A percentile compares a stretch with the other conserved stretches of the same genome.
These are phyloP conservation scores for Talaromyces nanjingensis DNA, from an alignment of 495 filamentous ascomycete species.

Conservation along the genomic window DNA sequence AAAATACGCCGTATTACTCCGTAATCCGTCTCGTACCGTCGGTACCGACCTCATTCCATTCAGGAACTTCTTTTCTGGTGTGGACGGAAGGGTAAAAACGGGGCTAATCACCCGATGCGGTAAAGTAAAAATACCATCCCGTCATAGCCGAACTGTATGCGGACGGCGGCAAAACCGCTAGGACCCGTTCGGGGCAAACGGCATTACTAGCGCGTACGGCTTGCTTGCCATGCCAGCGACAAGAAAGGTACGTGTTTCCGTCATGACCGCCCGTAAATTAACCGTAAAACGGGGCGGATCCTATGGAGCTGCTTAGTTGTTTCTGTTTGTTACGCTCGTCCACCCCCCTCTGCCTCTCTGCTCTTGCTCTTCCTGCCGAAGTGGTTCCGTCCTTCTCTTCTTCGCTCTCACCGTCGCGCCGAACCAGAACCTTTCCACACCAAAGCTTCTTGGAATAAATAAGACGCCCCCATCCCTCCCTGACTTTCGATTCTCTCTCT, in stretches of 20 bases:
- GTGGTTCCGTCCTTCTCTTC: neutral
- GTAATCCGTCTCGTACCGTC: neutral
- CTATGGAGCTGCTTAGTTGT: neutral
- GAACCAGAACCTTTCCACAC: neutral
- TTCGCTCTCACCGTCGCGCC: slow-evolving; percentile 5
- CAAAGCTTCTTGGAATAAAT: slow-evolving; percentile 5
- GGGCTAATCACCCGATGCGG: neutral
- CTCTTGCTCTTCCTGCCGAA: neutral
- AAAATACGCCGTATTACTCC: neutral
- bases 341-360: neutral
- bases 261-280: neutral
- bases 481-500: slow-evolving; percentile 19
- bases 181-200: neutral
- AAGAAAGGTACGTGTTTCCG: neutral
- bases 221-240: neutral
- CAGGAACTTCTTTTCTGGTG: neutral
- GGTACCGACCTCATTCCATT: neutral
- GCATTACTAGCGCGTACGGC: neutral
- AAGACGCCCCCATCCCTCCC: slow-evolving; percentile 14
- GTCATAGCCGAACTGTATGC: slow-evolving; percentile 9
- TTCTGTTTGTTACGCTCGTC: neutral
- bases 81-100: neutral
- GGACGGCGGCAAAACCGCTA: slow-evolving; percentile 3
- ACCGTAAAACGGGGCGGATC: neutral
- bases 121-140: slow-evolving; percentile 7